Conservation (phyloP, 306 rosid species). For the Gleditsia sinensis region DNA sequence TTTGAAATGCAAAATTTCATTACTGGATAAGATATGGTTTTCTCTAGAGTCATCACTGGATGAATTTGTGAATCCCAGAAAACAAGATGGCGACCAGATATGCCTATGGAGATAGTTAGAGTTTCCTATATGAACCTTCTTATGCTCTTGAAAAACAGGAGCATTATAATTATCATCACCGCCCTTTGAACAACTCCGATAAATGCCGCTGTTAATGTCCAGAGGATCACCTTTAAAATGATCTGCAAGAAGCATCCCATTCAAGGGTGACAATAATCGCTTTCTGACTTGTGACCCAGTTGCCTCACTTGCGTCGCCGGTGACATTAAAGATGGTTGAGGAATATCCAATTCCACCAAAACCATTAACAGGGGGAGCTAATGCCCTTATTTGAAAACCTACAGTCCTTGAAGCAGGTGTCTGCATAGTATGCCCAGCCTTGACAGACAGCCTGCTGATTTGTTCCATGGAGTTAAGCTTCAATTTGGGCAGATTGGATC, state of each 20-base stretch:
- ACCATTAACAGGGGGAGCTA: constrained; percentile 38
- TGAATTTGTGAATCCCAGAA: constrained; percentile 44
- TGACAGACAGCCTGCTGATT: constrained; percentile 44
- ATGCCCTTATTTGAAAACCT: constrained; percentile 61
- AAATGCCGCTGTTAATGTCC: constrained; percentile 41
- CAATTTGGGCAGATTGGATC: constrained; percentile 42
- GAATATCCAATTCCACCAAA: constrained; percentile 43
- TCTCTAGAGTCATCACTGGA: constrained; percentile 21
- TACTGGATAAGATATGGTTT: constrained; percentile 37
- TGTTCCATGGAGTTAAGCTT: constrained; percentile 49
- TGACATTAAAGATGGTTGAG: constrained; percentile 34
- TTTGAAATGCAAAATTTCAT: constrained; percentile 36
- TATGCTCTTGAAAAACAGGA: constrained; percentile 43
- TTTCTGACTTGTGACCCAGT: constrained; percentile 46
- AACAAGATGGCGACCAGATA: constrained; percentile 53
- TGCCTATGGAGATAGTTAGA: constrained; percentile 29
- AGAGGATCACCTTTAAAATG: constrained; percentile 45
- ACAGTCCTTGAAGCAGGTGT: constrained; percentile 56
- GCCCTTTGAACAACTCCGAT: constrained; percentile 34
- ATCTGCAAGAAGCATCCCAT: constrained; percentile 51
- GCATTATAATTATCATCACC: constrained; percentile 33
- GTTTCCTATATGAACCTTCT: constrained; percentile 54
- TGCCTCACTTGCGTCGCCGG: constrained; percentile 39
- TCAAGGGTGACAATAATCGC: constrained; percentile 61
- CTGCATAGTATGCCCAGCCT: constrained; percentile 43